phyloP scores from a whole-genome alignment of 345 rosid genomes.

The Eucalyptus regnans region DNA sequence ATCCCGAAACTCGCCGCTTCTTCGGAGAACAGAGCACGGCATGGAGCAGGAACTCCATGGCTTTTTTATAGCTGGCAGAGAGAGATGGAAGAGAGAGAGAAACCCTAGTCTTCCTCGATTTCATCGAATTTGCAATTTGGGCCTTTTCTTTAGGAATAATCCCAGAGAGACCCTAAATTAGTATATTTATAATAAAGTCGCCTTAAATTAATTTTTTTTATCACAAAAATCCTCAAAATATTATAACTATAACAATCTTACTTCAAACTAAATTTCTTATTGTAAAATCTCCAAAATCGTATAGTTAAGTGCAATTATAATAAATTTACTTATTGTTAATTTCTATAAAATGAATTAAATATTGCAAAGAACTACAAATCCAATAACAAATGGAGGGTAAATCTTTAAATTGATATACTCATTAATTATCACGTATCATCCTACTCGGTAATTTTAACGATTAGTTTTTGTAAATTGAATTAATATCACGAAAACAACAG shows the following conservation, averaged over 20 bases:
- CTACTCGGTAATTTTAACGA: accelerated
- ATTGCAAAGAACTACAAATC: accelerated
- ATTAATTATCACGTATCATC: accelerated
- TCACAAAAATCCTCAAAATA: background rate
- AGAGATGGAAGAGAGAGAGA: background rate
- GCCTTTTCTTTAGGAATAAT: background rate
- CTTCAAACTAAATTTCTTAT: no score
- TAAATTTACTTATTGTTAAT: accelerated
- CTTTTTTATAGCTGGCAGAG: background rate
- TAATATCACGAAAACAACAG: no score
- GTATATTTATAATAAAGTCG: accelerated
- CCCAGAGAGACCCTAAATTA: background rate
- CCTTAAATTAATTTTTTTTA: background rate
- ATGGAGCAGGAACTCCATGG: background rate
- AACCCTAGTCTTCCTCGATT: background rate
- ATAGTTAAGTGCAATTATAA: no score
- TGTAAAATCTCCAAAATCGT: no score
- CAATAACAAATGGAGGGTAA: accelerated
- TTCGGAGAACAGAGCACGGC: no score
- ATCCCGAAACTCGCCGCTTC: background rate
- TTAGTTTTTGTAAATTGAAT: no score
- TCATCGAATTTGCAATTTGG: background rate
- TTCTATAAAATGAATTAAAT: no score
- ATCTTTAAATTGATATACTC: accelerated
- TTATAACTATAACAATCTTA: no score